phyloP scores from a whole-genome alignment of 805 yeast species.

The Saccharomyces kudriavzevii region DNA sequence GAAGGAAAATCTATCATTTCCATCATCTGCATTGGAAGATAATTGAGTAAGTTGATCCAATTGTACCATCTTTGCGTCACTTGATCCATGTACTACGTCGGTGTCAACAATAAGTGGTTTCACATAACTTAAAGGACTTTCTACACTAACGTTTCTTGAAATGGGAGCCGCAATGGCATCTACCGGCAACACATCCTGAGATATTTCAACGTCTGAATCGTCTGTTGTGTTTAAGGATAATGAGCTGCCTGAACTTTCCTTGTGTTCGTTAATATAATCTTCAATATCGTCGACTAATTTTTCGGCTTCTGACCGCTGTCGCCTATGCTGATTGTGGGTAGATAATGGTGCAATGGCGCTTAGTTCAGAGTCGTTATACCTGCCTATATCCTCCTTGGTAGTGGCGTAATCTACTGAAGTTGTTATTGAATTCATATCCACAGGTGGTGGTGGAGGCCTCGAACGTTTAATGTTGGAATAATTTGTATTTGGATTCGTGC shows the following conservation, averaged over 20 bases:
- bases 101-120: not conserved
- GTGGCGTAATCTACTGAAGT: not conserved
- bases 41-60: constrained; percentile 1
- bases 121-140: not conserved
- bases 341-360: not conserved
- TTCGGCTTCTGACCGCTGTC: constrained; percentile 30
- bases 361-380: not conserved
- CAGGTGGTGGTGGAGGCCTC: constrained; percentile 20
- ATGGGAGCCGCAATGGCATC: not conserved
- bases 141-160: not conserved
- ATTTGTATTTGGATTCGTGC: not conserved
- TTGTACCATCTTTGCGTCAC: not conserved
- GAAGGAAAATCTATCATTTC: constrained; percentile 15
- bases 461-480: not conserved
- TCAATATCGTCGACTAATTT: constrained; percentile 30
- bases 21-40: constrained; percentile 3
- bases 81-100: not conserved
- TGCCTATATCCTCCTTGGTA: not conserved
- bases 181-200: constrained; percentile 1
- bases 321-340: constrained; percentile 11
- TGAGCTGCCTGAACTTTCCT: constrained; percentile 5
- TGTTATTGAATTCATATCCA: constrained; percentile 13
- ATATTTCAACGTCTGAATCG: not conserved
- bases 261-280: constrained; percentile 16
- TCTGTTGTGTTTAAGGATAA: not conserved